Percentiles rank a stretch among this genome's conserved stretches.
These are phyloP conservation scores for Fusarium concolor DNA, from an alignment of 2,329 filamentous ascomycete genomes.

Conservation along the genomic window DNA sequence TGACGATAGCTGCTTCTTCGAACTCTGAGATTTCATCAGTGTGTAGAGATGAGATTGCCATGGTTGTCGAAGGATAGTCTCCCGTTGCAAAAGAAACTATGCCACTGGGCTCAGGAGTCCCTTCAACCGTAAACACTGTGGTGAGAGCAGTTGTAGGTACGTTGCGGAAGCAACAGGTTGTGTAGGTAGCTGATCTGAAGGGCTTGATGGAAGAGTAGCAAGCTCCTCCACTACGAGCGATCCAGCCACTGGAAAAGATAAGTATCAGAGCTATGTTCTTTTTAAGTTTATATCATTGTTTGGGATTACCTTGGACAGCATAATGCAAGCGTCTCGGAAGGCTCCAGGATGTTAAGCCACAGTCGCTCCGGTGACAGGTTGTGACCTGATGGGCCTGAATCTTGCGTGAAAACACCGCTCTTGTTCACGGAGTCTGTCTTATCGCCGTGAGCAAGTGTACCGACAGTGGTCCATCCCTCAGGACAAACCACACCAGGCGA, in stretches of 20 bases:
- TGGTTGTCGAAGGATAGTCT: not conserved
- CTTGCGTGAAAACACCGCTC: conserved; percentile 25
- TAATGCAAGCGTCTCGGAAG: conserved; percentile 35
- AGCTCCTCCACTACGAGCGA: conserved; percentile 4
- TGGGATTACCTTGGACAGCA: conserved; percentile 41
- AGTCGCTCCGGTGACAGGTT: not conserved
- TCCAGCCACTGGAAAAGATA: conserved; percentile 24
- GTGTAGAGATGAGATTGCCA: too few relatives aligned
- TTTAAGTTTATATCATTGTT: not conserved
- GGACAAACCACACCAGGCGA: conserved; percentile 46
- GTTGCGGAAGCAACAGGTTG: not conserved
- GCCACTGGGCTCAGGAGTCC: not conserved
- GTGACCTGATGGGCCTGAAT: not conserved
- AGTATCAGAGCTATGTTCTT: not conserved
- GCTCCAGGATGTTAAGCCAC: conserved; percentile 5
- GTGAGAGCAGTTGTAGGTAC: not conserved
- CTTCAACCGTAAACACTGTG: conserved; percentile 1
- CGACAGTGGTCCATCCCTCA: conserved; percentile 43
- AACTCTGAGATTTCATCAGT: too few relatives aligned
- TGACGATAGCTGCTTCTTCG: not conserved
- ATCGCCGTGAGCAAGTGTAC: conserved; percentile 15
- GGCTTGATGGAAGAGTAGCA: conserved; percentile 26
- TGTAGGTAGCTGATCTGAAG: not conserved
- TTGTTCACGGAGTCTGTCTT: not conserved
- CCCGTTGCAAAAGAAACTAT: not conserved